Percentiles rank a stretch among this genome's conserved stretches.
These are phyloP conservation scores for Boechera retrofracta DNA, from an alignment of 345 rosid species.

Conservation along the genomic window DNA sequence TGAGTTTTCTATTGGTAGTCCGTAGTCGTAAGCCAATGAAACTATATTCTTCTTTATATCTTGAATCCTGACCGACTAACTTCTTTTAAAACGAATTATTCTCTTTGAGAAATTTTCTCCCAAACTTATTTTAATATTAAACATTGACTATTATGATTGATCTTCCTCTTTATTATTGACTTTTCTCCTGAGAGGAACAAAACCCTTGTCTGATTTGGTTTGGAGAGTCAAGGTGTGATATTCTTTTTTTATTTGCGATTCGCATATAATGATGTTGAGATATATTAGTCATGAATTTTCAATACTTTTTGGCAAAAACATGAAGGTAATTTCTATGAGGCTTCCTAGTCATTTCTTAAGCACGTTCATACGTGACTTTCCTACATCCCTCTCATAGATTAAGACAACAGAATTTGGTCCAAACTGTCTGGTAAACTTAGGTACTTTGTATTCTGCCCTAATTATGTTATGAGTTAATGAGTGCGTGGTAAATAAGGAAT, in stretches of 20 bases:
- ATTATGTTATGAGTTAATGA: neutral
- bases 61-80: neutral
- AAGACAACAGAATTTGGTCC: slow-evolving; percentile 14
- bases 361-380: slow-evolving; percentile 10
- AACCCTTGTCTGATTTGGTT: slow-evolving; percentile 1
- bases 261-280: slow-evolving; percentile 22
- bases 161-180: slow-evolving; percentile 8
- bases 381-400: neutral
- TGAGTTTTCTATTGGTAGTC: slow-evolving; percentile 22
- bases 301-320: slow-evolving; percentile 13
- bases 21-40: slow-evolving; percentile 18
- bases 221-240: slow-evolving; percentile 10
- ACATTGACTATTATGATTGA: slow-evolving; percentile 29
- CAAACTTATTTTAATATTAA: slow-evolving; percentile 24
- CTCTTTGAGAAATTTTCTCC: slow-evolving; percentile 9
- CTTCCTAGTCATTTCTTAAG: slow-evolving; percentile 31
- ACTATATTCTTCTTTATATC: neutral
- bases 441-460: slow-evolving; percentile 25
- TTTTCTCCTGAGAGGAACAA: slow-evolving; percentile 22
- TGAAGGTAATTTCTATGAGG: slow-evolving; percentile 30
- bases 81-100: slow-evolving; percentile 10
- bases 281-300: slow-evolving; percentile 19
- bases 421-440: slow-evolving; percentile 2
- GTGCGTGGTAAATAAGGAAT: neutral
- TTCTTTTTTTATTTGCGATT: slow-evolving; percentile 1